Conservation (phyloP, 495 filamentous ascomycete genomes). For the Lasiosphaeriaceae sp. region DNA sequence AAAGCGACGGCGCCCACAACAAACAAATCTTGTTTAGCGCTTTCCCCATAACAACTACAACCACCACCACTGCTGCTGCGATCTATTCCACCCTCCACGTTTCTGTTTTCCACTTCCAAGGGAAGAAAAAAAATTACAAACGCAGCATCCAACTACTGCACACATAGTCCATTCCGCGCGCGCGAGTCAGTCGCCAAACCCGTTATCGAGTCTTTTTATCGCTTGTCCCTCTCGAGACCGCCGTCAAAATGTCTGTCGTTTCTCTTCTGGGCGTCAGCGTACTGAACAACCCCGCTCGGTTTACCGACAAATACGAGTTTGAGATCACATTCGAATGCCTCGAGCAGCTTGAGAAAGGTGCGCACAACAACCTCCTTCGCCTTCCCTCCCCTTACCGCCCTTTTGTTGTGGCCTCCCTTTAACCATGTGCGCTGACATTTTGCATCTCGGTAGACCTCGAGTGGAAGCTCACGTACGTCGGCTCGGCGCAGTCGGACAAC, state of each 20-base stretch:
- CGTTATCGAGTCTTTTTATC: not conserved
- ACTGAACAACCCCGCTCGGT: constrained; percentile 91
- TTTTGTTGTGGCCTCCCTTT: not conserved
- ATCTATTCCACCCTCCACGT: not conserved
- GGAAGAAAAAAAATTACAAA: not conserved
- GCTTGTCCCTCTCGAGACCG: not conserved
- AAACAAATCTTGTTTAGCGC: constrained; percentile 11
- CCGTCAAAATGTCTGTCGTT: constrained; percentile 84
- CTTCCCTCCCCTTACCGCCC: not conserved
- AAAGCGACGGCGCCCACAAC: constrained; percentile 14
- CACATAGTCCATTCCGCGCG: not conserved
- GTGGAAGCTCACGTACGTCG: constrained; percentile 99
- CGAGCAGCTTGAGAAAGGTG: constrained; percentile 85
- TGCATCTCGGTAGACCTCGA: constrained; percentile 70
- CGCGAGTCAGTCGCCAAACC: not conserved
- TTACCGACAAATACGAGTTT: constrained; percentile 85
- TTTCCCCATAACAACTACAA: not conserved
- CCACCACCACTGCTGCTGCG: not conserved
- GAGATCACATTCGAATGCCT: constrained; percentile 99
- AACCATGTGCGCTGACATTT: not conserved
- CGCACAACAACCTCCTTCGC: constrained; percentile 2
- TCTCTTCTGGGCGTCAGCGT: constrained; percentile 92
- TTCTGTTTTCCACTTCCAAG: not conserved
- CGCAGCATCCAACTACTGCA: not conserved
- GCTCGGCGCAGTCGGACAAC: constrained; percentile 94